Evolutionary conservation across 306 rosid species (phyloP), one percentile per base, ranked within the genome.

Genomic region (Acacia melanoxylon): DNA sequence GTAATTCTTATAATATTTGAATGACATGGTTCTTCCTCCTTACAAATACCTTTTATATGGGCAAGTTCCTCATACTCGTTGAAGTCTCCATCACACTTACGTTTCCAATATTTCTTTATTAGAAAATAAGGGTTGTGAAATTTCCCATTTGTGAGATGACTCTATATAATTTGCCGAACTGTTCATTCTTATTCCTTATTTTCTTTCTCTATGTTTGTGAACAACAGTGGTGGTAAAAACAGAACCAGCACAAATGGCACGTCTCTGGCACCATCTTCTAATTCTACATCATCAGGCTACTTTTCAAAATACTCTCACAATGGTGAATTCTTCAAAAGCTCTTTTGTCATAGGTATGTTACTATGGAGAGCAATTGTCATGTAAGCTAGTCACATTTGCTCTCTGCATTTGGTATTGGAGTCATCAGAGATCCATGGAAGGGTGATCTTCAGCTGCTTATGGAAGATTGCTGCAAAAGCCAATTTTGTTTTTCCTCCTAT

Each of bases 241-340:
- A 90, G 90, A 59, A 91, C 87, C 67, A 22, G 81, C 15, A 62
- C 44, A 68, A 93, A 92, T 72, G 87, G 81, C 62, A 91, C 99
- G 33, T 83, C 86, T n/a, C 81, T 89, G 44, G 99, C 98, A 17
- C 97, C 99, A 77, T 87, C 99, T 11, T 75, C 90, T 40, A 93
- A 91, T 83, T 89, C 97, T 20, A 84, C 94, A 3, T 24, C 27
- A 74, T 89, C 97, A 33, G 93, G 89, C 33, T 80, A 92, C 85
- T 73, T 48, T 25, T 78, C 94, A 24, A 87, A 56, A 45, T 78
- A 75, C 77, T 13, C 14, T n/a, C 48, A 85, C 81, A 80, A 35
- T 41, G 87, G 83, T 44, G 84, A 88, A 84, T 84, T 78, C 70
- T 87, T 88, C 80, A 80, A 85, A 63, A 85, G 84, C 85, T 85